These are phyloP conservation scores for Penicillium pancosmium DNA, from an alignment of 495 filamentous ascomycete genomes.

Conservation along the genomic window DNA sequence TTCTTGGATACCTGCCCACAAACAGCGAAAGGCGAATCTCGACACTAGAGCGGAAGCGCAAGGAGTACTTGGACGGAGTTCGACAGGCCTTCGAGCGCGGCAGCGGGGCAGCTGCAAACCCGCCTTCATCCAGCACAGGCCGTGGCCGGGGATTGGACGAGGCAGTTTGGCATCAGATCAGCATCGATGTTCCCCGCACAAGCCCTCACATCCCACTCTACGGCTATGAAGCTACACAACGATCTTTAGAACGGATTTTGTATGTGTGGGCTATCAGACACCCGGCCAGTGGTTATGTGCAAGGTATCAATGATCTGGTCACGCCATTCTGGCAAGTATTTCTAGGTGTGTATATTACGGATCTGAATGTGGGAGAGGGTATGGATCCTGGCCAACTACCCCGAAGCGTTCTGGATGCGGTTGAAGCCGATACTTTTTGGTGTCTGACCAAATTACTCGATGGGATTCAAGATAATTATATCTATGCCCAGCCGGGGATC, in stretches of 20 bases:
- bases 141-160: constrained; percentile 83
- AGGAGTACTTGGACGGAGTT: constrained; percentile 95
- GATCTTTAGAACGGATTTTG: constrained; percentile 88
- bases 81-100: constrained; percentile 90
- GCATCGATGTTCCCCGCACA: constrained; percentile 95
- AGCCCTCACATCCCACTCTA: constrained; percentile 96
- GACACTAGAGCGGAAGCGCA: constrained; percentile 91
- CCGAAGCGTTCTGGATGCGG: constrained; percentile 87
- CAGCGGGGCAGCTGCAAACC: constrained; percentile 34
- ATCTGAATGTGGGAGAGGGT: constrained; percentile 85
- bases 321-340: constrained; percentile 99
- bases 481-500: constrained; percentile 95
- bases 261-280: constrained; percentile 98
- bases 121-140: constrained; percentile 42
- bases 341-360: constrained; percentile 88
- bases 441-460: constrained; percentile 95
- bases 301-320: constrained; percentile 97
- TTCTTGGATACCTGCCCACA: constrained; percentile 93
- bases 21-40: constrained; percentile 89
- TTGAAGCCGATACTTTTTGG: constrained; percentile 98
- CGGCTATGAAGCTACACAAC: constrained; percentile 92
- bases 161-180: constrained; percentile 97
- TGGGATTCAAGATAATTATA: constrained; percentile 98
- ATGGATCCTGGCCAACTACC: constrained; percentile 97
- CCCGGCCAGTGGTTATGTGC: constrained; percentile 95